phyloP scores from a whole-genome alignment of 75 land plant species.

The Larix kaempferi region DNA sequence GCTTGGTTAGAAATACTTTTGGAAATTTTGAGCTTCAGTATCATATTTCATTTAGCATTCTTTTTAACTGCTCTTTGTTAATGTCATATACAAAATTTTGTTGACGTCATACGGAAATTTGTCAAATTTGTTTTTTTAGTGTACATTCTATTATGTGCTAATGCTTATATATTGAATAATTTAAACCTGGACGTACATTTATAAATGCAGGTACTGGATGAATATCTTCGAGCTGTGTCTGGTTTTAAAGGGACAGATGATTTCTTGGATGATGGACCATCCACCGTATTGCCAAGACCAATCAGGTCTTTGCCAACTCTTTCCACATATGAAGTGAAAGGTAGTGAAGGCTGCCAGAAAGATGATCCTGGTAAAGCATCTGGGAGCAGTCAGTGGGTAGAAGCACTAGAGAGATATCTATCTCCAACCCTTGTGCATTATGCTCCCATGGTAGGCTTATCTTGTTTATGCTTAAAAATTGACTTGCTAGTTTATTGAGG shows the following conservation, averaged over 20 bases:
- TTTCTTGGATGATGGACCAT: conserved; percentile 28
- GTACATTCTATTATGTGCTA: not conserved
- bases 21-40: not conserved
- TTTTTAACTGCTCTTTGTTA: too few species aligned
- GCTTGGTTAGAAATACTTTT: not conserved
- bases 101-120: too few species aligned
- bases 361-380: not conserved
- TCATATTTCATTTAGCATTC: not conserved
- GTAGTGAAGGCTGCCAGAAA: conserved; percentile 3
- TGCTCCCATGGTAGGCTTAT: conserved; percentile 53
- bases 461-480: too few species aligned
- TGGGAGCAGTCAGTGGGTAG: conserved; percentile 59
- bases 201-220: conserved; percentile 62
- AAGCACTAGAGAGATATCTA: conserved; percentile 59
- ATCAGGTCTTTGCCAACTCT: conserved; percentile 56
- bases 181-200: not conserved
- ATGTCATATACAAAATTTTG: too few species aligned
- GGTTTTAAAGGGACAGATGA: conserved; percentile 76
- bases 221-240: conserved; percentile 64
- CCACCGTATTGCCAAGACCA: conserved; percentile 32
- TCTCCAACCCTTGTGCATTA: conserved; percentile 48
- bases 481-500: too few species aligned
- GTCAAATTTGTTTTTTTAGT: too few species aligned
- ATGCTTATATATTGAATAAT: not conserved
- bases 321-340: conserved; percentile 15